Evolutionary conservation across 768 basidiomycete genomes (phyloP), one percentile per base, ranked within the genome.

Genomic region (Inosperma sp.): DNA sequence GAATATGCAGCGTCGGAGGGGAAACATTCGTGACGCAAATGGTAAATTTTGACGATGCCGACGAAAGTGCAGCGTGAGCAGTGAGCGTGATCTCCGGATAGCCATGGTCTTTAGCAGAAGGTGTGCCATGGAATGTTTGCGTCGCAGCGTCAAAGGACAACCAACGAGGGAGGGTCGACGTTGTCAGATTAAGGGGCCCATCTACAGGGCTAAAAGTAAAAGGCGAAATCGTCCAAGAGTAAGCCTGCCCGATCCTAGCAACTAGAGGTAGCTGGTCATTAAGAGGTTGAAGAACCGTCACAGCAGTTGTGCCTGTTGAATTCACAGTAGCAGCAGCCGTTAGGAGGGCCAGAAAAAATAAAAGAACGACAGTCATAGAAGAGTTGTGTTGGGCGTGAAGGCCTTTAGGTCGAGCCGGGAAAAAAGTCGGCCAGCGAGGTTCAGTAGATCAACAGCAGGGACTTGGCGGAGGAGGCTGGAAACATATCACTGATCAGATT

Each of bases 231-330:
- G 82, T 66, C 84, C 90, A 97, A 40, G 74, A 71, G 65, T 80
- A 98, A 36, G 73, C 71, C 48, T 78, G 57, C 61, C 73, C 71
- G 31, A 83, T 67, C 52, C 89, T 83, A 17, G 90, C 92, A 53
- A 96, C 80, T 35, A 76, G 74, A 16, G 93, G 92, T 36, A 82
- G 78, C 68, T 98, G 94, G 26, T 73, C 71, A 54, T 80, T 74
- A 33, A 91, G 70, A 23, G 88, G 81, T 62, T 79, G 78, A 41
- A 71, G 62, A 36, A 93, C 72, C 50, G 64, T 69, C 35, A 65
- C 59, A 34, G 60, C 55, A 23, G 59, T 22, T 51, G 80, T 72
- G 49, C 78, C 71, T 54, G 76, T 73, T 33, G 73, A 70, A 45
- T 51, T 45, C 16, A 34, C 42, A 27, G 37, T n/a, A 48, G 64